A percentile compares a stretch with the other conserved stretches of the same genome.
Evolutionary conservation across 1,284 basidiomycete genomes (phyloP).

Genomic region (Retiboletus flavoniger): DNA sequence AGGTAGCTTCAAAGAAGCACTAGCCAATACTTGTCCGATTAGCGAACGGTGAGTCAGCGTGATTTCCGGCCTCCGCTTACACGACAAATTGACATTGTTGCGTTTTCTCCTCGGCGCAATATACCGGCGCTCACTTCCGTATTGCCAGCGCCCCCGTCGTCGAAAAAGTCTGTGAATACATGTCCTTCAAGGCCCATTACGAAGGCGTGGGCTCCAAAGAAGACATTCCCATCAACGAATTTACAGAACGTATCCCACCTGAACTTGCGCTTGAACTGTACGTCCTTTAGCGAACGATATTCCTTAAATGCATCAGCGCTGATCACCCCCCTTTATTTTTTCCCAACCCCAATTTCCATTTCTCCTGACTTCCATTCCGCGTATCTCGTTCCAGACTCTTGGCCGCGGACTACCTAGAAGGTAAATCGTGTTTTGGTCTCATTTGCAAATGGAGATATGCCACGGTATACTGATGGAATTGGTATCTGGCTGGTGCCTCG

Average conservation of each 20-base stretch:
- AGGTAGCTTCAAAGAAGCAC: conserved; percentile 54
- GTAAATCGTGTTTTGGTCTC: conserved; percentile 36
- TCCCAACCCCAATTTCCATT: conserved; percentile 42
- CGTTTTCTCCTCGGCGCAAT: background rate
- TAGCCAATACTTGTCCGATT: conserved; percentile 46
- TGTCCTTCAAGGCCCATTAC: conserved; percentile 75
- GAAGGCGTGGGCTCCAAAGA: conserved; percentile 57
- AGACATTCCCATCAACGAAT: conserved; percentile 69
- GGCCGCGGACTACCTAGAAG: conserved; percentile 74
- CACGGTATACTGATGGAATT: conserved; percentile 14
- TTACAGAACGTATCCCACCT: conserved; percentile 72
- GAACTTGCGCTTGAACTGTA: conserved; percentile 83
- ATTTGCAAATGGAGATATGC: conserved; percentile 19
- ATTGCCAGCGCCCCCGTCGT: conserved; percentile 64
- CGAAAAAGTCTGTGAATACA: conserved; percentile 81
- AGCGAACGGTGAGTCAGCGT: conserved; percentile 43
- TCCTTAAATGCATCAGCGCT: conserved; percentile 1
- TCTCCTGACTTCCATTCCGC: conserved; percentile 2
- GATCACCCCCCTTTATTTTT: conserved; percentile 11
- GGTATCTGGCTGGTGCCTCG: conserved; percentile 7
- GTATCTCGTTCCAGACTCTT: conserved; percentile 48
- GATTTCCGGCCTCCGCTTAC: conserved; percentile 6
- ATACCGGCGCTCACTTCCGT: background rate
- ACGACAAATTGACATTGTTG: background rate
- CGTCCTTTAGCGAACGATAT: conserved; percentile 32